Base-by-base conservation (phyloP, 1,284 basidiomycete species). In the Ceratobasidium sp. region DNA sequence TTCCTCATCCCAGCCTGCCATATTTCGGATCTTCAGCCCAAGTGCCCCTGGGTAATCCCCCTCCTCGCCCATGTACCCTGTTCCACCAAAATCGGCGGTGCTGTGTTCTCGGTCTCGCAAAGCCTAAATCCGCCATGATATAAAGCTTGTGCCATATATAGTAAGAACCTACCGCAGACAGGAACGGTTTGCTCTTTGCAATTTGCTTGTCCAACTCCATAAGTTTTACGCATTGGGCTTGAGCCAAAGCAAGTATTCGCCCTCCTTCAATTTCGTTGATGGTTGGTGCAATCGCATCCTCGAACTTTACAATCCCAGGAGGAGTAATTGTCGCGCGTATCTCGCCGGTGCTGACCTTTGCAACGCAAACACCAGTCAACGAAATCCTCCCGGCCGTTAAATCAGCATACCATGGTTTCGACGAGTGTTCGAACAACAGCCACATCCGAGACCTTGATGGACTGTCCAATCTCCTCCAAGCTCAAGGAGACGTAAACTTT, bases 401-500 rank as follows among this genome's bases (percentile, higher is more conserved):
- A 34, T n/a, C 35, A 7, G 77, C 83, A 67, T 71, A 92, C 91
- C 89, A 94, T 93, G 75, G 83, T 85, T 5, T 89, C 75, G 34
- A 94, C 79, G 50, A 92, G 76, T 3, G 78, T 78, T 32, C 86
- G 82, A 12, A 90, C 86, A 45, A 83, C 83, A 32, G 83, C 84
- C 50, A 64, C 27, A 53, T 68, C 55, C 29, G 67, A 12, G 53
- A 58, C 34, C 25, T 84, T 85, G 50, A 91, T 82, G 12, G 83
- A 82, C 27, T 80, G 81, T 3, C 84, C 88, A 60, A 94, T 89
- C 71, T 93, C 90, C 0, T 79, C 76, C 6, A 94, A 79, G 25
- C 87, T 83, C 6, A 94, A 83, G 0, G 89, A 89, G 47, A 92
- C 83, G 75, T 93, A 94, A 5, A 91, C 92, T 58, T 84, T 83